These are phyloP conservation scores for Rosellinia necatrix DNA, from an alignment of 2,329 filamentous ascomycete genomes.

Conservation along the genomic window DNA sequence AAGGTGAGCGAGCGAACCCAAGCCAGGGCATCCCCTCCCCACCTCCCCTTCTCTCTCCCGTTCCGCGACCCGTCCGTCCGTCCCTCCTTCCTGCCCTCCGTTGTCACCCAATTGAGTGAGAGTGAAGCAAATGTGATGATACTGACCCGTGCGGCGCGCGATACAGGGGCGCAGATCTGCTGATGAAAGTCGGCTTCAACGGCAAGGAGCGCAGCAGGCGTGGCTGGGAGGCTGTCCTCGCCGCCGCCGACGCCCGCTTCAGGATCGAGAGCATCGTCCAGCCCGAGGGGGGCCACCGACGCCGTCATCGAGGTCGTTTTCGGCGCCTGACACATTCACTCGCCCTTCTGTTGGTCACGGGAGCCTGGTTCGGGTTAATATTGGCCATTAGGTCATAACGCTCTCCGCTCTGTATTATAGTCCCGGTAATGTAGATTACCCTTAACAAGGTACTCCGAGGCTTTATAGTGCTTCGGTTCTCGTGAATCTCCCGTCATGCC, in stretches of 20 bases:
- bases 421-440: neutral
- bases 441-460: neutral
- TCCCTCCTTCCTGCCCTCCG: neutral
- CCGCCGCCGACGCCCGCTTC: conserved; percentile 27
- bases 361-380: neutral
- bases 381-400: too few species aligned
- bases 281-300: conserved; percentile 23
- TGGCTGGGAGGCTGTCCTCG: conserved; percentile 29
- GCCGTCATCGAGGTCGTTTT: conserved; percentile 28
- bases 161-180: conserved; percentile 32
- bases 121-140: neutral
- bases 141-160: neutral
- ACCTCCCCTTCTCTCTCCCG: too few species aligned
- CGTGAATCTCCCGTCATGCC: too few species aligned
- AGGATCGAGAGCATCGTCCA: conserved; percentile 23
- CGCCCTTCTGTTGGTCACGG: neutral
- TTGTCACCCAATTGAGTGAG: neutral
- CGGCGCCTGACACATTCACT: conserved; percentile 20
- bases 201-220: conserved; percentile 26
- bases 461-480: too few species aligned
- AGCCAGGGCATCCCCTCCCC: too few species aligned
- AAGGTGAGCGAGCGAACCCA: conserved; percentile 20
- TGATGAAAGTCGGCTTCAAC: conserved; percentile 31
- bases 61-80: too few species aligned
- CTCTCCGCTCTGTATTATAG: conserved; percentile 7